phyloP scores from a whole-genome alignment of 805 yeast species.

The Kockiozyma suomiensis region DNA sequence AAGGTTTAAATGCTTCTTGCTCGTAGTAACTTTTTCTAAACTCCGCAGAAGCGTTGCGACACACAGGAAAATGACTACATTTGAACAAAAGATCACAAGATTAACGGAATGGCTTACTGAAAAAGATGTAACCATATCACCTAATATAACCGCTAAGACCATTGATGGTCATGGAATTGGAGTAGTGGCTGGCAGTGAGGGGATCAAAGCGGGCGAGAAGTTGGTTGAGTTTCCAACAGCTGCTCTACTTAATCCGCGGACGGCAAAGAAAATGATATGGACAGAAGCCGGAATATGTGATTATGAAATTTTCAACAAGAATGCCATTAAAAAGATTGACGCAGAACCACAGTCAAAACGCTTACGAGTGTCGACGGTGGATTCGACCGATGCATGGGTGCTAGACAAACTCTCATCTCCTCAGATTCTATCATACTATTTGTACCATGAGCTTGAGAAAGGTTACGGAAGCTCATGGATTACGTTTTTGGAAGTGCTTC shows the following conservation, averaged over 20 bases:
- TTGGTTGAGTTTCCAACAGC: conserved; percentile 61
- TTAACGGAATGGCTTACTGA: conserved; percentile 4
- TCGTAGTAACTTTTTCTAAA: background rate
- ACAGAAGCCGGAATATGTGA: background rate
- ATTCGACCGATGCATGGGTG: background rate
- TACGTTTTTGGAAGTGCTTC: conserved; percentile 69
- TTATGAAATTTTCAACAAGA: background rate
- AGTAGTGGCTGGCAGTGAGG: conserved; percentile 48
- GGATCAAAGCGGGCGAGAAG: conserved; percentile 47
- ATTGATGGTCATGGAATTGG: conserved; percentile 63
- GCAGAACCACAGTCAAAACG: background rate
- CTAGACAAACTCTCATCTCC: conserved; percentile 32
- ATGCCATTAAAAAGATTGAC: background rate
- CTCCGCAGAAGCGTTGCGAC: background rate
- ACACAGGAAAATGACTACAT: background rate
- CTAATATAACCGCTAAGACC: conserved; percentile 45
- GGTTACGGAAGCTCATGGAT: conserved; percentile 53
- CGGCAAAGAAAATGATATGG: conserved; percentile 13
- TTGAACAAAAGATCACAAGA: background rate
- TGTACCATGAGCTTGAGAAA: conserved; percentile 41
- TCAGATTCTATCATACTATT: conserved; percentile 35
- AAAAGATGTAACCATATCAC: conserved; percentile 33
- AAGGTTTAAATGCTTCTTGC: conserved; percentile 1
- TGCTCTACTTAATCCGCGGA: conserved; percentile 54
- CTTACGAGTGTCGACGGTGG: background rate